These are phyloP conservation scores for Elongisporangium anandrum DNA, from an alignment of 352 stramenopile genomes.

Conservation along the genomic window DNA sequence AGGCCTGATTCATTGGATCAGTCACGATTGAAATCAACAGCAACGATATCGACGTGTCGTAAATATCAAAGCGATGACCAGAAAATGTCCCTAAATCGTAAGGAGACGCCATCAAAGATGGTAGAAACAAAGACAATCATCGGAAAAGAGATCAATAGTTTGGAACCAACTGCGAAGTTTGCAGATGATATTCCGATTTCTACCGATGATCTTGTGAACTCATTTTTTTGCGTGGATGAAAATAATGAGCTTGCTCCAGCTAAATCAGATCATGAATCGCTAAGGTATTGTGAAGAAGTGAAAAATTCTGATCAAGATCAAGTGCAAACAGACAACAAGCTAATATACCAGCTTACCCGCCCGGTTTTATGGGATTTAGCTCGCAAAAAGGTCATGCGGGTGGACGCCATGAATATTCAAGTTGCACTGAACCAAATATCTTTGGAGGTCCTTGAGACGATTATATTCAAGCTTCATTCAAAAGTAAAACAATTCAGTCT, in stretches of 20 bases:
- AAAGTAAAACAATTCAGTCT: conserved; percentile 37
- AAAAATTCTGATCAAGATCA: not conserved
- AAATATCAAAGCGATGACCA: not conserved
- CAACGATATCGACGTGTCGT: not conserved
- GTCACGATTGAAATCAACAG: not conserved
- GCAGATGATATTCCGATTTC: conserved; percentile 12
- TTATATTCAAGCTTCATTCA: conserved; percentile 37
- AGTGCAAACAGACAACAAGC: conserved; percentile 3
- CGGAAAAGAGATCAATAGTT: not conserved
- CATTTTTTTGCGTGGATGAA: conserved; percentile 19
- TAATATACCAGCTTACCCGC: conserved; percentile 30
- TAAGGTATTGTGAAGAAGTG: not conserved
- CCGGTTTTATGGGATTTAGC: conserved; percentile 42
- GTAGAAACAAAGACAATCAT: not conserved
- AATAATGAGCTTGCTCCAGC: not conserved
- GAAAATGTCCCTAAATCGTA: not conserved
- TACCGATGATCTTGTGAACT: conserved; percentile 30
- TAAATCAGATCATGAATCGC: not conserved
- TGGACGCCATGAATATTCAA: conserved; percentile 18
- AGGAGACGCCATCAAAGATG: not conserved
- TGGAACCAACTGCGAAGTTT: conserved; percentile 9
- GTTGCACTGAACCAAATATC: conserved; percentile 21
- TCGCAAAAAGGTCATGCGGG: conserved; percentile 37
- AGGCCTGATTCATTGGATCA: no score
- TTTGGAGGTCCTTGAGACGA: conserved; percentile 38